Base-by-base conservation (phyloP, 768 basidiomycete species). In the Vararia minispora region DNA sequence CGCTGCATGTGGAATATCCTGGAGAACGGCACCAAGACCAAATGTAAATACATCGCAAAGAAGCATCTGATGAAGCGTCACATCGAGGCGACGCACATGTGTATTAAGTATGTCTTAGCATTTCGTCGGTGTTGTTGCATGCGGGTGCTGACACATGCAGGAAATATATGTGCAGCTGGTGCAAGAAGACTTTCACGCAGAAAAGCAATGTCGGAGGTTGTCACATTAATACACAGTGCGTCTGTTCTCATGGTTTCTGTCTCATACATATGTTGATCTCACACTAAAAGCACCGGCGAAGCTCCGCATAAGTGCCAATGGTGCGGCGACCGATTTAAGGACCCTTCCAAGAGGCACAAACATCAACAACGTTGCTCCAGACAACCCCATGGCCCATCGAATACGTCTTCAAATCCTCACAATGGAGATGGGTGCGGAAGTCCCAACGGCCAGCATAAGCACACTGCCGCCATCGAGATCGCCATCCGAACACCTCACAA, bases 11-110 rank as follows among this genome's bases (percentile, higher is more conserved):
- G 66, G 66, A 47, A 54, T 31, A 58, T 60, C 11, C 52, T 56
- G 32, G 51, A 49, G 40, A 51, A 45, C 39, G 58, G 53, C 39
- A 60, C 42, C 45, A 53, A 50, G 22, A 50, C 50, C 25, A 50
- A 47, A 31, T 73, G 71, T 45, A 52, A 58, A 16, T 71, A 71
- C 44, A 51, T 53, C 24, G 60, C 67, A 18, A 74, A 75, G 51
- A 78, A 74, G 54, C 78, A 79, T 52, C 63, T 78, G 29, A 73
- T 81, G 41, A 79, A 79, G 54, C 66, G 79, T 20, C 79, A 82
- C 53, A 64, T 82, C 33, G 67, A 76, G 54, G 71, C 71, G 7
- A 72, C 69, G 11, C 79, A 81, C 51, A 52, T 82, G 32, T 64
- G 69, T 35, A 63, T 72, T 47, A 75, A 72, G 79, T 75, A 43